Base-by-base conservation (phyloP, 2,329 filamentous ascomycete species). In the Polytolypa hystricis region DNA sequence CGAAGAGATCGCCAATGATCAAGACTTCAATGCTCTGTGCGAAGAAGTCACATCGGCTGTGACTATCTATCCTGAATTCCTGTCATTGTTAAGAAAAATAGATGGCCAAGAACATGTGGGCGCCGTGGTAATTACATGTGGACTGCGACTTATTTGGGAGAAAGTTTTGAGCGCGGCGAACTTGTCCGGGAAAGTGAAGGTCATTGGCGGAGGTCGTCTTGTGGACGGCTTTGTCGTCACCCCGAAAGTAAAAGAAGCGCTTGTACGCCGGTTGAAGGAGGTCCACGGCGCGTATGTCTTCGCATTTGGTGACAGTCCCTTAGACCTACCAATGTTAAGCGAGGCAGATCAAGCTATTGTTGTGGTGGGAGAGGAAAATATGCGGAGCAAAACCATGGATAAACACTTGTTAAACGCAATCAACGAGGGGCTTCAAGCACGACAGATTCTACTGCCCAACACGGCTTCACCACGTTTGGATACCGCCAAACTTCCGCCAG, bases 251-350 rank as follows among this genome's bases (percentile, higher is more conserved):
- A 81, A 80, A 49, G 65, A 55, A 2, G 47, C 46, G 0, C 28
- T 78, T 16, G 69, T 75, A 1, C 34, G 35, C 1, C 55, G 48
- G 2, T 48, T 78, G 14, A 55, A 53, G 35, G 17, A 57, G 0
- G 12, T 12, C 0, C 43, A 65, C 27, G 3, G 53, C 0, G 30
- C 62, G 18, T 51, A 62, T 26, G 67, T 77, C 12, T 67, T 59
- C 50, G 75, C 71, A 0, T 74, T 80, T 44, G 74, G 75, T n/a
- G 74, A 79, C 45, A 74, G 74, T 43, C 61, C 61, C 0, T 41
- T 77, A 5, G 77, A 80, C 44, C 26, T 80, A 12, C 52, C 57
- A 0, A 81, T 81, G 76, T 44, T 80, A 9, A 43, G 42, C 2
- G 45, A 55, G 21, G 75, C 76, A 0, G 53, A 79, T 43, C 40